These are phyloP conservation scores for Cladosporium sp. DNA, from an alignment of 2,329 filamentous ascomycete genomes.

Conservation along the genomic window DNA sequence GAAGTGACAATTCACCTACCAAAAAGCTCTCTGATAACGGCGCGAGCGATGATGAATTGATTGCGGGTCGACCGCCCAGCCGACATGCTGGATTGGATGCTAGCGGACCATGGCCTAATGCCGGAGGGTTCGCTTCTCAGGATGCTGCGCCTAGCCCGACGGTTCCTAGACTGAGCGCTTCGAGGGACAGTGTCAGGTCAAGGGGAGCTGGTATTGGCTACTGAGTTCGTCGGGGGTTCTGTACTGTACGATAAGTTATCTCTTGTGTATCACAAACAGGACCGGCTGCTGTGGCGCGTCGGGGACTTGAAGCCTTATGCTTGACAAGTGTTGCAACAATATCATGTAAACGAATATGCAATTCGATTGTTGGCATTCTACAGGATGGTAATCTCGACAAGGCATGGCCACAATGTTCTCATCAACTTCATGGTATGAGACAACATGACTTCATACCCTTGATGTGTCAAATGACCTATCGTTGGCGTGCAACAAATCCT, in stretches of 20 bases:
- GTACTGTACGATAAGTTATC: background rate
- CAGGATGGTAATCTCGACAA: no score
- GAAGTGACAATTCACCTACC: background rate
- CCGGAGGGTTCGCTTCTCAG: background rate
- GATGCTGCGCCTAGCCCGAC: constrained; percentile 4
- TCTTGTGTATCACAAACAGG: background rate
- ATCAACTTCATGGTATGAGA: no score
- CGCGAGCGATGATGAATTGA: constrained; percentile 1
- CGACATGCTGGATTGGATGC: constrained; percentile 2
- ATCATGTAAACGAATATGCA: no score
- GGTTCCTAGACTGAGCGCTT: constrained; percentile 4
- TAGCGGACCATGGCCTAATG: constrained; percentile 9
- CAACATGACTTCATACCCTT: no score
- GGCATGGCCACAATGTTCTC: no score
- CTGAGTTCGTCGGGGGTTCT: background rate
- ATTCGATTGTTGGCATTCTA: no score
- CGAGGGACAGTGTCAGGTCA: background rate
- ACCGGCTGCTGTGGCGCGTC: background rate
- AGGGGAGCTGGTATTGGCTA: background rate
- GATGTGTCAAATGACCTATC: no score
- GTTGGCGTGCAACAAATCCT: no score
- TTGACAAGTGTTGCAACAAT: no score
- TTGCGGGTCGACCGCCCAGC: background rate
- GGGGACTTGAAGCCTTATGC: no score
- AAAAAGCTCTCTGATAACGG: constrained; percentile 2